A percentile compares a stretch with the other conserved stretches of the same genome.
These are phyloP conservation scores for Neonectria sp. DNA, from an alignment of 2,329 filamentous ascomycete genomes.

Conservation along the genomic window DNA sequence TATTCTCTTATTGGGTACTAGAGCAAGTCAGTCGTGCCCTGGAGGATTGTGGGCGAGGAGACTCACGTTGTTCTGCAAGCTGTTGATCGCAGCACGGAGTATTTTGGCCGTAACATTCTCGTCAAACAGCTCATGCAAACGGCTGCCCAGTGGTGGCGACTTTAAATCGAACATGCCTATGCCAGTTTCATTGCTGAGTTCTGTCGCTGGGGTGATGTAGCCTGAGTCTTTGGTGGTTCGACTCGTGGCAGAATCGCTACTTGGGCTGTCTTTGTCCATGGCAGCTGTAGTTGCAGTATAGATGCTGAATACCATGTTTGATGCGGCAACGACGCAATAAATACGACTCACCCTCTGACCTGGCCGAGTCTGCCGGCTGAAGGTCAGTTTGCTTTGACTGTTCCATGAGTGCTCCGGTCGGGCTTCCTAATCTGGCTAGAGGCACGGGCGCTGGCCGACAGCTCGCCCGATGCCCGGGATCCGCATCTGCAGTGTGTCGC, in stretches of 20 bases:
- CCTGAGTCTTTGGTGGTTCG: background rate
- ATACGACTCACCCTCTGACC: background rate
- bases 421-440: slow-evolving; percentile 17
- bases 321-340: slow-evolving; percentile 8
- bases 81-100: slow-evolving; percentile 30
- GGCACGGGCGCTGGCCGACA: slow-evolving; percentile 13
- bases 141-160: background rate
- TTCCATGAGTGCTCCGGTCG: background rate
- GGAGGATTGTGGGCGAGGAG: accelerated
- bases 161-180: background rate
- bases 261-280: slow-evolving; percentile 6
- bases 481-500: background rate
- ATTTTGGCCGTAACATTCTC: slow-evolving; percentile 42
- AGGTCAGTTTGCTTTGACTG: background rate
- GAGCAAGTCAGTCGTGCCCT: accelerated
- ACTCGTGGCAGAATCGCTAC: background rate
- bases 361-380: background rate
- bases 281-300: background rate
- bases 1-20: slow-evolving; percentile 39
- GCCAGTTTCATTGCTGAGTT: background rate
- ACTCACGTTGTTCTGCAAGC: slow-evolving; percentile 33
- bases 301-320: background rate
- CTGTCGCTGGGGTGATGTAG: background rate
- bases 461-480: slow-evolving; percentile 17
- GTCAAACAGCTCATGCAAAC: slow-evolving; percentile 33